These are phyloP conservation scores for Pseudogymnoascus pannorum DNA, from an alignment of 2,329 filamentous ascomycete species.

Conservation along the genomic window DNA sequence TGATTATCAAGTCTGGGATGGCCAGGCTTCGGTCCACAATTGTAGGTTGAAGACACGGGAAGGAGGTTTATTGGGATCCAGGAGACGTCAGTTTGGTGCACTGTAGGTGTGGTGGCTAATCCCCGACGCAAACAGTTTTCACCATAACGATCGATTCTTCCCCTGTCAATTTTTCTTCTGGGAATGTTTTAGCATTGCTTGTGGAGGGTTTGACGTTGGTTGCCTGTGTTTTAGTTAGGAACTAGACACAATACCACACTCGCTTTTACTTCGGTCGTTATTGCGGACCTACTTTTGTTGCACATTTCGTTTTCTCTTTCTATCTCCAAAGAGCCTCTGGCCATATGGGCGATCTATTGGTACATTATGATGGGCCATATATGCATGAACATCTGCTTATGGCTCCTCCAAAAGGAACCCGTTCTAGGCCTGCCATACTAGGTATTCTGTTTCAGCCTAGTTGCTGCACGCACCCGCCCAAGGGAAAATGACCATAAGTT, in stretches of 20 bases:
- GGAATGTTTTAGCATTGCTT: background rate
- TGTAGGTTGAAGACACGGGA: background rate
- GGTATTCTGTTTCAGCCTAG: background rate
- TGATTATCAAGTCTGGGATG: background rate
- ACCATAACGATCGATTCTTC: background rate
- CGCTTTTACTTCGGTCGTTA: conserved; percentile 1
- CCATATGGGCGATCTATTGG: background rate
- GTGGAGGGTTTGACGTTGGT: background rate
- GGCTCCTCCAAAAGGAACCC: background rate
- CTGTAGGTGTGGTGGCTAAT: conserved; percentile 1
- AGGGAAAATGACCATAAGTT: conserved; percentile 1
- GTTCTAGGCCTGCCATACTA: background rate
- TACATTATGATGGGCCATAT: background rate
- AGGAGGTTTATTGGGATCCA: background rate
- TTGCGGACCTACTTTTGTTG: background rate
- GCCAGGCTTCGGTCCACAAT: background rate
- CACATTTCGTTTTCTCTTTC: background rate
- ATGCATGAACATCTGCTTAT: conserved; percentile 4
- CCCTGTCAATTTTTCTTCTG: background rate
- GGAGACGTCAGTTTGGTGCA: background rate
- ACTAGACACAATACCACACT: background rate
- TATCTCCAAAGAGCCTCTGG: background rate
- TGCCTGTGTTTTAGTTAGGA: background rate
- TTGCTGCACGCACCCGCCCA: conserved; percentile 7
- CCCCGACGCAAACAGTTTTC: conserved; percentile 3